Evolutionary conservation across 78 protist genomes (phyloP).

Genomic region (Speleostelium caveatum): DNA sequence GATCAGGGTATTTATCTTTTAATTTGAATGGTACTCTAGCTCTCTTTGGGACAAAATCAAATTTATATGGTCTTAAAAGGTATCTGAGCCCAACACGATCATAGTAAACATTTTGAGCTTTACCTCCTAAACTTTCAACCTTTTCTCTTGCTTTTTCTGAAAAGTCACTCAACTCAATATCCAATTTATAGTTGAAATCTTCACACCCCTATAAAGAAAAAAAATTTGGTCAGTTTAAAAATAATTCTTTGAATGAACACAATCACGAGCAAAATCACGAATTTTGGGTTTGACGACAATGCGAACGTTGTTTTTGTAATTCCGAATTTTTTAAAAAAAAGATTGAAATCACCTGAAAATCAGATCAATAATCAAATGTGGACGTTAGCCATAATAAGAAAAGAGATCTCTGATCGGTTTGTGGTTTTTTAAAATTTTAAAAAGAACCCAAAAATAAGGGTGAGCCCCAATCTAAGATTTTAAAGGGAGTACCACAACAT

Average conservation of each 20-base stretch:
- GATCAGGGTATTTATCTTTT: constrained; percentile 52
- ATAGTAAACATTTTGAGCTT: constrained; percentile 69
- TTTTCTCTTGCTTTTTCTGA: constrained; percentile 61
- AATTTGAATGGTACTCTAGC: constrained; percentile 68
- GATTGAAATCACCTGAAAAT: too few species aligned
- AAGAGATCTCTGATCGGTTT: too few species aligned
- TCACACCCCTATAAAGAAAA: constrained; percentile 18
- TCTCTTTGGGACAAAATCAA: constrained; percentile 54
- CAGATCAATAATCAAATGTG: too few species aligned
- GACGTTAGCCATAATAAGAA: too few species aligned
- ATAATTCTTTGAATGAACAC: not conserved
- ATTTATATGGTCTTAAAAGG: constrained; percentile 79
- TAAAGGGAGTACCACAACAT: too few species aligned
- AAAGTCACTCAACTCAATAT: constrained; percentile 70
- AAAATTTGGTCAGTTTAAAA: not conserved
- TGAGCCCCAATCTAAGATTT: too few species aligned
- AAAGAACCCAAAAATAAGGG: too few species aligned
- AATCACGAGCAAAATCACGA: not conserved
- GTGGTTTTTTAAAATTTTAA: too few species aligned
- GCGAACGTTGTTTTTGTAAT: too few species aligned
- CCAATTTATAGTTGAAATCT: constrained; percentile 39
- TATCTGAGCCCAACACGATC: constrained; percentile 79
- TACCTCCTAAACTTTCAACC: constrained; percentile 80
- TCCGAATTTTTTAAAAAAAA: too few species aligned
- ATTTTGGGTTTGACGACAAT: not conserved